A percentile compares a stretch with the other conserved stretches of the same genome.
Conservation (phyloP, 2,329 filamentous ascomycete genomes). For the Verticillium alfalfae region DNA sequence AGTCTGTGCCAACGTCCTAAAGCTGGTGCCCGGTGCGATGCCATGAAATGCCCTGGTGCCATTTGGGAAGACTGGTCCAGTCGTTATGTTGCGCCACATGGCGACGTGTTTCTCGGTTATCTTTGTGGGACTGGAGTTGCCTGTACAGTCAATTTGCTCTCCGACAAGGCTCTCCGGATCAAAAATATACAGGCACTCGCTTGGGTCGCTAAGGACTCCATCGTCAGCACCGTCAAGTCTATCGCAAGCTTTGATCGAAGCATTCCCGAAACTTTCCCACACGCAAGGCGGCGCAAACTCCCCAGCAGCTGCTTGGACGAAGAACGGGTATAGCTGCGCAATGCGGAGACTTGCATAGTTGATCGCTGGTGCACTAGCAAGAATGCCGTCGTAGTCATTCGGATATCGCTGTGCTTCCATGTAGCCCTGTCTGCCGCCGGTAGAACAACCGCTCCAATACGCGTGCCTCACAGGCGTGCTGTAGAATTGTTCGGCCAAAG, state of each 20-base stretch:
- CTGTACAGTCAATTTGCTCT: not conserved
- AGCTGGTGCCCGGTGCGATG: not conserved
- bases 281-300: conserved; percentile 32
- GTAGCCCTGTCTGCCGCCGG: conserved; percentile 50
- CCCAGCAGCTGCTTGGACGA: conserved; percentile 18
- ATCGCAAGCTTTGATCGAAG: conserved; percentile 9
- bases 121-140: not conserved
- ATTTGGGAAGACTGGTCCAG: not conserved
- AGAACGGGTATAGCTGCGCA: conserved; percentile 20
- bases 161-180: not conserved
- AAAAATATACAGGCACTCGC: conserved; percentile 3
- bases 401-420: conserved; percentile 46
- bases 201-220: conserved; percentile 4
- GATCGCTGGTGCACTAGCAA: conserved; percentile 38
- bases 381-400: conserved; percentile 46
- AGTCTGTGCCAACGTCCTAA: not conserved
- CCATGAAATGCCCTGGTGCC: not conserved
- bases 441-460: conserved; percentile 49
- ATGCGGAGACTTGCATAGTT: conserved; percentile 9
- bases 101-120: not conserved
- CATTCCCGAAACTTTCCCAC: conserved; percentile 25
- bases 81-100: not conserved
- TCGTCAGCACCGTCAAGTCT: conserved; percentile 9
- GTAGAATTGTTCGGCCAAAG: conserved; percentile 42
- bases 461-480: conserved; percentile 32